Base-by-base conservation (phyloP, 306 rosid species). In the Hippophae tibetana region DNA sequence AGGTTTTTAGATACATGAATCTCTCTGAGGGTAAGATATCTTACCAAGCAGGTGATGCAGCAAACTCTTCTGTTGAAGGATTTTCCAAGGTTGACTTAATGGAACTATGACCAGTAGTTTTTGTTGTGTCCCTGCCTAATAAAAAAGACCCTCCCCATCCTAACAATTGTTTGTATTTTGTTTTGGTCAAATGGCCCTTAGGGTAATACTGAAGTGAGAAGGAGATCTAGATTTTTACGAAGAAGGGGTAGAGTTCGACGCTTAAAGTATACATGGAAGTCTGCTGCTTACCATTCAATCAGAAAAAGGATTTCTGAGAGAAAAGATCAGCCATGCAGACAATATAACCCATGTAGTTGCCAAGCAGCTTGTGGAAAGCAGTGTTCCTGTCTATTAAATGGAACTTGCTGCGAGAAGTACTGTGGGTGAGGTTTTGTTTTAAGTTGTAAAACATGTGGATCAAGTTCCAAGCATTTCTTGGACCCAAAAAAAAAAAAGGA, bases 171-270 rank as follows among this genome's bases (percentile, higher is more conserved):
- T 52, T 38, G 6, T 13, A 27, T 56, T 43, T 47, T 67, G 63
- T 74, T 55, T 54, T 59, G 72, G 38, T 76, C 49, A 64, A 67
- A 79, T 75, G 46, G 68, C 78, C 76, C 55, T 51, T 71, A 92
- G 99, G 95, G 97, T 56, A 84, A 66, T 79, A 92, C 84, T 63
- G 97, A 93, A 71, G 89, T 81, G 42, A 80, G 99, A 70, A 80
- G 99, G 68, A 82, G 99, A 73, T 93, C 99, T 61, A 93, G 78
- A 62, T 93, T 93, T 75, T 76, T 93, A 70, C 90, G 99, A 13
- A 78, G 99, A 79, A 84, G 86, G 72, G 99, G 99, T 62, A 88
- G 90, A 74, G 99, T 93, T 61, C 99, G 99, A 58, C 97, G 99
- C 54, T 76, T 93, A 70, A 92, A 92, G 78, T 92, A 92, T 77